A percentile compares a stretch with the other conserved stretches of the same genome.
phyloP scores from a whole-genome alignment of 768 basidiomycete species.

The Kwoniella mangroviensis region DNA sequence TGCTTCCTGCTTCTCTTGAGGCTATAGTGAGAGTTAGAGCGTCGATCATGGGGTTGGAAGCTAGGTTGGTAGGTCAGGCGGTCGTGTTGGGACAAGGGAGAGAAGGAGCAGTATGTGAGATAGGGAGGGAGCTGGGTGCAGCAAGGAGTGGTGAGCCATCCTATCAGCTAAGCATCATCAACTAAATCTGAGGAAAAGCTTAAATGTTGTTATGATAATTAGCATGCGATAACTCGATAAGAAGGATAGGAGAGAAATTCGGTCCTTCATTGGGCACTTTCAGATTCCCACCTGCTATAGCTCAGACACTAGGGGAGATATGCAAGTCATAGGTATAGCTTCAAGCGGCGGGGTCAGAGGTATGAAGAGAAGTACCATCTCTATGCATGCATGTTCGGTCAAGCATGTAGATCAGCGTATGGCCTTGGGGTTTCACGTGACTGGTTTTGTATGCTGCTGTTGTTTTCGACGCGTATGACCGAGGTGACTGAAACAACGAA shows the following conservation, averaged over 20 bases:
- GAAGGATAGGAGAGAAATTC: slow-evolving; percentile 40
- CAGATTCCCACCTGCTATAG: slow-evolving; percentile 45
- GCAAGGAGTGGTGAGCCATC: slow-evolving; percentile 16
- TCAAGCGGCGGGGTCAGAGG: background rate
- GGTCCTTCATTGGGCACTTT: slow-evolving; percentile 51
- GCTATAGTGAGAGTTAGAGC: slow-evolving; percentile 44
- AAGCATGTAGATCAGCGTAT: background rate
- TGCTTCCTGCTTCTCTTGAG: slow-evolving; percentile 48
- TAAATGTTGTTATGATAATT: background rate
- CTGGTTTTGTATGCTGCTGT: slow-evolving; percentile 1
- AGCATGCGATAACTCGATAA: slow-evolving; percentile 45
- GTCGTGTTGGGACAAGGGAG: slow-evolving; percentile 15
- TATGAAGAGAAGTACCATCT: background rate
- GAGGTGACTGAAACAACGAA: background rate
- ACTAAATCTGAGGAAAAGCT: too few relatives aligned
- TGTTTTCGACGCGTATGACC: background rate
- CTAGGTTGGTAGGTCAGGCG: slow-evolving; percentile 30
- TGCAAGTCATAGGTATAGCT: slow-evolving; percentile 17
- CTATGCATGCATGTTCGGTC: background rate
- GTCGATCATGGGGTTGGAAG: slow-evolving; percentile 32
- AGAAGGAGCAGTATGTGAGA: slow-evolving; percentile 17
- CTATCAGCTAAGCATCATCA: background rate
- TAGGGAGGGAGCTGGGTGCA: slow-evolving; percentile 11
- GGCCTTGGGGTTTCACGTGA: background rate
- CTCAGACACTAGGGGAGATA: slow-evolving; percentile 37